phyloP scores from a whole-genome alignment of 139 green algal genomes.

The Auxenochlorella protothecoides region DNA sequence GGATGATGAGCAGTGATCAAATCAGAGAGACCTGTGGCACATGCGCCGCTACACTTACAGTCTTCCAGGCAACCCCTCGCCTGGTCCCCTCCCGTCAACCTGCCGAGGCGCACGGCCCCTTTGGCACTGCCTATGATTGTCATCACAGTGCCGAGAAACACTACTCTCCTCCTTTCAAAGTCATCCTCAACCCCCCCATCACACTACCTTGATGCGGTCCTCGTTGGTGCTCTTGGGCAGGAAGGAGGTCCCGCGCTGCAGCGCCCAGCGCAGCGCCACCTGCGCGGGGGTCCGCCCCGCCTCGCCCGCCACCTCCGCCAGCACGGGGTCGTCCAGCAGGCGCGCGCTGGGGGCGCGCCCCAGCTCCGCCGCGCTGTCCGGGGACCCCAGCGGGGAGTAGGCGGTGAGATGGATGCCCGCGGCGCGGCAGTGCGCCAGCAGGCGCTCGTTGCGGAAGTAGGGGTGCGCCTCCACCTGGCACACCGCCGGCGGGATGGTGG shows the following conservation, averaged over 20 bases:
- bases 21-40: too few species aligned
- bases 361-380: conserved; percentile 59
- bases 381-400: conserved; percentile 78
- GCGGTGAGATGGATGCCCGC: conserved; percentile 77
- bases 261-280: conserved; percentile 71
- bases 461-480: conserved; percentile 64
- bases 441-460: conserved; percentile 66
- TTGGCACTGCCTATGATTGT: too few species aligned
- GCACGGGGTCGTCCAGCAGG: conserved; percentile 46
- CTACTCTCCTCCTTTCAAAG: background rate
- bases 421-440: conserved; percentile 38
- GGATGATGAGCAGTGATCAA: too few species aligned
- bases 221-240: conserved; percentile 76
- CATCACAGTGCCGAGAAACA: background rate
- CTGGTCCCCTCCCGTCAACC: too few species aligned
- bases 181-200: background rate
- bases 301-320: background rate
- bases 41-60: too few species aligned
- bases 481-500: conserved; percentile 45
- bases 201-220: conserved; percentile 39
- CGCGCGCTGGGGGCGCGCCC: conserved; percentile 24
- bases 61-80: too few species aligned
- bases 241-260: conserved; percentile 72
- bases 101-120: too few species aligned
- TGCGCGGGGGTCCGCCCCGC: conserved; percentile 46